Percentiles rank a stretch among this genome's conserved stretches.
These are phyloP conservation scores for Erysimum cheiranthoides DNA, from an alignment of 345 rosid genomes.

Conservation along the genomic window DNA sequence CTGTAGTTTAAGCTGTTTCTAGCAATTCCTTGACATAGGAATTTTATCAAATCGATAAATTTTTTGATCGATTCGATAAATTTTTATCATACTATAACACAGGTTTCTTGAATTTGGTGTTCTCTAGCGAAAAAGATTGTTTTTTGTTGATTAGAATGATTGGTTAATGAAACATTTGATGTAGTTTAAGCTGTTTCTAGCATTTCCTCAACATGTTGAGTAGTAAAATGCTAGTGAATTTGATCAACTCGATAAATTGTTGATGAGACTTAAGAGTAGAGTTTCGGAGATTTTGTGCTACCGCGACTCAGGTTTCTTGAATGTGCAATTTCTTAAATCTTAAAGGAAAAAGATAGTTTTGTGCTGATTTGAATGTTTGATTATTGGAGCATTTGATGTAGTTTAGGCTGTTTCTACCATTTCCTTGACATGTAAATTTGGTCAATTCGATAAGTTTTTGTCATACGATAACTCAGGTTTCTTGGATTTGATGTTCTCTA, in stretches of 20 bases:
- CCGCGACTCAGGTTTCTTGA: neutral
- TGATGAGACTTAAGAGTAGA: neutral
- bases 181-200: slow-evolving; percentile 18
- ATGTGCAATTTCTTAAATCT: neutral
- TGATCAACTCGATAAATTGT: neutral
- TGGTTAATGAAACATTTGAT: neutral
- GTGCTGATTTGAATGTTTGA: neutral
- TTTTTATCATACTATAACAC: too few relatives aligned
- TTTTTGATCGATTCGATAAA: too few relatives aligned
- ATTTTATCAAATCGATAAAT: too few relatives aligned
- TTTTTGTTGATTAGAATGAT: neutral
- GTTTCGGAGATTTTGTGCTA: slow-evolving; percentile 12
- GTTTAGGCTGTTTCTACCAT: neutral
- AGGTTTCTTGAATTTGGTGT: too few relatives aligned
- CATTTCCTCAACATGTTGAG: neutral
- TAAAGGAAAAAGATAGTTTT: slow-evolving; percentile 1
- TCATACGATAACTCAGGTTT: neutral
- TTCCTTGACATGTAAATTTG: neutral
- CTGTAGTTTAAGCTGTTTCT: too few relatives aligned
- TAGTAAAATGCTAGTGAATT: neutral
- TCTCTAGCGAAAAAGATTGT: neutral
- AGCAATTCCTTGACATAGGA: too few relatives aligned
- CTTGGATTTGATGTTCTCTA: slow-evolving; percentile 39
- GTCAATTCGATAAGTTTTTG: neutral
- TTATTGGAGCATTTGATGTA: neutral